Base-by-base conservation (phyloP, 1,284 basidiomycete genomes). In the Blastosporella zonata region DNA sequence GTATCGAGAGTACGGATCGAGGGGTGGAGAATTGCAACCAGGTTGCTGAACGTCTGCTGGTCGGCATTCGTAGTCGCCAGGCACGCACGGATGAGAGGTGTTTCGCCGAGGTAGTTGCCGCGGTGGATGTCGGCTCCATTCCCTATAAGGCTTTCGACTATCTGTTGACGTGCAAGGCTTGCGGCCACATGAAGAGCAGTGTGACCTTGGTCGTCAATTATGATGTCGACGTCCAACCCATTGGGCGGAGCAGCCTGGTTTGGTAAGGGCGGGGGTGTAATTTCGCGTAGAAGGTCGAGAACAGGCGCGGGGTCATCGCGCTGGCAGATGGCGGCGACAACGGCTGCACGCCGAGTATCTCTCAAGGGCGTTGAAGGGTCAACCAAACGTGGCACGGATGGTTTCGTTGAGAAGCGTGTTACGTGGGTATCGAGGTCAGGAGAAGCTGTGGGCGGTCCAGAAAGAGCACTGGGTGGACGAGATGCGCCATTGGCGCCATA, bases 51-150 rank as follows among this genome's bases (percentile, higher is more conserved):
- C 6, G 78, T 77, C 54, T 90, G 85, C 31, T 80, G 76, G 57
- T 97, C 93, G 53, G 82, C 88, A 60, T 90, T 87, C 63, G 95
- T 88, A 21, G 90, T 93, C 6, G 95, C 87, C 40, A 99, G 79
- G 48, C 94, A 90, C 1, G 94, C 87, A 37, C 97, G 87, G 44
- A 97, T 93, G 20, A 99, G 80, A 1, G 97, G 86, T 0, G 96
- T 98, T 69, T 99, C 96, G 43, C 97, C 96, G 5, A 87, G 82
- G 63, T 89, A 88, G 69, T 99, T 99, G 2, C 94, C 94, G 21
- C 91, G 81, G 58, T 92, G 81, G 15, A 92, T 75, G 63, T 97
- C 94, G 2, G 93, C 90, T 22, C 92, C 91, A 31, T 77, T 73
- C 7, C 70, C 71, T 53, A 90, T 77, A 45, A 93, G 78, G 31